Evolutionary conservation across 2,329 filamentous ascomycete genomes (phyloP), one percentile per base, ranked within the genome.

Genomic region (Botrytis sinoallii): DNA sequence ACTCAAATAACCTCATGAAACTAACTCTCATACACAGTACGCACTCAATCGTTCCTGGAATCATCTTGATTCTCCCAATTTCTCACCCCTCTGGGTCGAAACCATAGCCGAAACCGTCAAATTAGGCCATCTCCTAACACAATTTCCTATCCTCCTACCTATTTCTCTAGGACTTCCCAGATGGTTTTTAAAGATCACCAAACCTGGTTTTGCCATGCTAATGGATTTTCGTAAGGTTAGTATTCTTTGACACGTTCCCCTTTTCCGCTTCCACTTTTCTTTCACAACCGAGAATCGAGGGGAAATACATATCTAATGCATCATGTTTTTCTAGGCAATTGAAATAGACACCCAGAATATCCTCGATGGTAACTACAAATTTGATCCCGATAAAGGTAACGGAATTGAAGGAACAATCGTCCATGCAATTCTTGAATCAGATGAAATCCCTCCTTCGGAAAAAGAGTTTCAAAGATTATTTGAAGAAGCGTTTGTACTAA

Each of bases 41-140:
- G 76, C 76, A 32, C 77, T 81, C 29, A 81, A 76, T 48, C 61
- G 74, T 16, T 75, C 68, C 55, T 75, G 76, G 74, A 75, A 78
- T 63, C 71, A 75, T 68, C 73, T 79, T 14, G 77, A 79, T 38
- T 73, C 64, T 52, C 70, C 72, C 22, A 75, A 79, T 52, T 79
- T 79, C 63, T 74, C 73, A 10, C 76, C 76, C 9, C 48, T 72
- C 42, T 78, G 76, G 75, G 70, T 73, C 42, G 66, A 77, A 40
- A 76, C 76, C 0, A 74, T 77, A 29, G 74, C 77, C 64, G 69
- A 52, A 38, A 67, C 65, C 0, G 65, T 67, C 65, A 67, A 67
- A 29, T 40, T 67, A 18, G 65, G 65, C 7, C 65, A 67, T 29
- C 44, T 67, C 22, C 65, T 67, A 4, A 40, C 46, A 16, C 65